A percentile compares a stretch with the other conserved stretches of the same genome.
Evolutionary conservation across 2,329 filamentous ascomycete species (phyloP).

Genomic region (Alternaria metachromatica): DNA sequence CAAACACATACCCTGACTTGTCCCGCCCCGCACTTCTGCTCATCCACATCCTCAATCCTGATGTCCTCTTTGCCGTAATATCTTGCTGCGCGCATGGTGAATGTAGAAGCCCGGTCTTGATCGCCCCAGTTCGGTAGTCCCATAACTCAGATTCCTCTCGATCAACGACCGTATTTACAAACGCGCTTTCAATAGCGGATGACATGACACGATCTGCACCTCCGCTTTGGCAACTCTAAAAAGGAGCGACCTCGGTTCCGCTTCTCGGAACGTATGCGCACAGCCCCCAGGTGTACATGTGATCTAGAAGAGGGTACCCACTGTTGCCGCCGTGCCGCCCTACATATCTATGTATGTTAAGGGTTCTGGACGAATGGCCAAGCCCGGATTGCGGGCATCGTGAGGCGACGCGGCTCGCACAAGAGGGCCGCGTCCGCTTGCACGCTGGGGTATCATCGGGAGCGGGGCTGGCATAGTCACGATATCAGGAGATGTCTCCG

Average conservation of each 20-base stretch:
- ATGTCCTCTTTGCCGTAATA: conserved; percentile 65
- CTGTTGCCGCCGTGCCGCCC: not conserved
- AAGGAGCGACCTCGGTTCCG: conserved; percentile 5
- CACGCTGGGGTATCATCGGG: not conserved
- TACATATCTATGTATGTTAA: not conserved
- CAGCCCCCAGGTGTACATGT: conserved; percentile 1
- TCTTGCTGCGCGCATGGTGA: conserved; percentile 60
- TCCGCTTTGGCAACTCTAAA: not conserved
- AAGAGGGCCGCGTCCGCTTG: conserved; percentile 10
- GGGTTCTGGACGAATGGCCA: not conserved
- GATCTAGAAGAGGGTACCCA: conserved; percentile 2
- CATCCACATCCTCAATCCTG: conserved; percentile 59
- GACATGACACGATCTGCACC: conserved; percentile 21
- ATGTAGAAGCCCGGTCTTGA: not conserved
- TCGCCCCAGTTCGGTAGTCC: conserved; percentile 9
- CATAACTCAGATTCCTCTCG: conserved; percentile 10
- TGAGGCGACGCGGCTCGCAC: conserved; percentile 9
- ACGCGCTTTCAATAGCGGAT: conserved; percentile 37
- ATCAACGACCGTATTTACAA: conserved; percentile 36
- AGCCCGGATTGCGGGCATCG: not conserved
- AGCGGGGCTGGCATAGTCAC: not conserved
- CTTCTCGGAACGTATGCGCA: conserved; percentile 1
- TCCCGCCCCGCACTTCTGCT: conserved; percentile 56
- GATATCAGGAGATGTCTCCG: not conserved
- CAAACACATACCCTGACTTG: conserved; percentile 54